phyloP scores from a whole-genome alignment of 108 stramenopile genomes.

The Skeletonema menzelii region DNA sequence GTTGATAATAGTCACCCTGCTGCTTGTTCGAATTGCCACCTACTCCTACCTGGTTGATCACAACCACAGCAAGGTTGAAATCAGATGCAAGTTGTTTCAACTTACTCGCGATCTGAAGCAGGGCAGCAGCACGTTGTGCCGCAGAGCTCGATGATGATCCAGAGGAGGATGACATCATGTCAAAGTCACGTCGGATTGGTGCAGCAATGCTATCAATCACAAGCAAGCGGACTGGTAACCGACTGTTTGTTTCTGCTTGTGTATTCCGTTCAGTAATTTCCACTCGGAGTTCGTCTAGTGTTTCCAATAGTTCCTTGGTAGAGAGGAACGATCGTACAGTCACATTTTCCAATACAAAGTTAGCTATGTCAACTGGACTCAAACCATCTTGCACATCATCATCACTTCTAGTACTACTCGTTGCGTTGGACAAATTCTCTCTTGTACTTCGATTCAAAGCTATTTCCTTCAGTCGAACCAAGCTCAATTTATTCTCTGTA shows the following conservation, averaged over 20 bases:
- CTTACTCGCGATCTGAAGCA: conserved; percentile 66
- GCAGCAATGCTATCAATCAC: conserved; percentile 90
- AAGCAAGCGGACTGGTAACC: conserved; percentile 65
- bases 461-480: conserved; percentile 69
- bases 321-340: conserved; percentile 58
- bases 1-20: background rate
- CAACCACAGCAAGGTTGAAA: conserved; percentile 68
- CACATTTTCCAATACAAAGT: conserved; percentile 63
- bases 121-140: conserved; percentile 52
- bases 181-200: conserved; percentile 71
- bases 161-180: conserved; percentile 24
- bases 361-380: conserved; percentile 5
- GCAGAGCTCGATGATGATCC: conserved; percentile 16
- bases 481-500: conserved; percentile 77
- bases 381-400: background rate
- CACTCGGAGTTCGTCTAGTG: conserved; percentile 50
- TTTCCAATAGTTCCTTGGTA: conserved; percentile 57
- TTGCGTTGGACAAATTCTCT: conserved; percentile 1
- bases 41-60: conserved; percentile 79
- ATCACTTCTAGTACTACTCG: background rate
- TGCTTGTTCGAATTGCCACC: conserved; percentile 3
- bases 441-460: conserved; percentile 8
- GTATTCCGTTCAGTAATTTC: conserved; percentile 67
- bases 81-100: conserved; percentile 77
- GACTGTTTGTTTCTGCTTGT: conserved; percentile 23